phyloP scores from a whole-genome alignment of 495 filamentous ascomycete species.

The Hypoxylon crocopeplum region DNA sequence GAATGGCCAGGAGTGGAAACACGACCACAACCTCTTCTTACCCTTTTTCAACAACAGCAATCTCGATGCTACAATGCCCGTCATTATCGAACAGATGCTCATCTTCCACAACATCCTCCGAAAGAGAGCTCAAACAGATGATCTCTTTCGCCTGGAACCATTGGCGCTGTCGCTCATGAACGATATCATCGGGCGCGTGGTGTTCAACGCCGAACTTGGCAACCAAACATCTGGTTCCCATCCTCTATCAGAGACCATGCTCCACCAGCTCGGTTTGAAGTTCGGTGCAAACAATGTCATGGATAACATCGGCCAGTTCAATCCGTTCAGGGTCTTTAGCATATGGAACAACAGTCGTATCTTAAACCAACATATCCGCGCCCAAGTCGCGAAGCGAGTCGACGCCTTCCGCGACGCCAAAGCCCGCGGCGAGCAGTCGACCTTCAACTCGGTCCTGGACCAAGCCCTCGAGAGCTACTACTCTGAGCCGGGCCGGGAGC shows the following conservation, averaged over 20 bases:
- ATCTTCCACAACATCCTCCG: slow-evolving; percentile 43
- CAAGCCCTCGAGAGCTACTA: slow-evolving; percentile 38
- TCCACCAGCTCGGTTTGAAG: slow-evolving; percentile 36
- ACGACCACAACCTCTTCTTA: slow-evolving; percentile 47
- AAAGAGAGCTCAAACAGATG: slow-evolving; percentile 25
- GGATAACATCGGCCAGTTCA: slow-evolving; percentile 36
- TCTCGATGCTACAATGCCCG: slow-evolving; percentile 45
- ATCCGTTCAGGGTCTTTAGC: slow-evolving; percentile 28
- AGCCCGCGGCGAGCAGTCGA: slow-evolving; percentile 22
- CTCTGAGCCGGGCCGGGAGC: slow-evolving; percentile 21
- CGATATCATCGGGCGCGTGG: slow-evolving; percentile 63
- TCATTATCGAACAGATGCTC: slow-evolving; percentile 46
- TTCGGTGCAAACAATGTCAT: slow-evolving; percentile 35
- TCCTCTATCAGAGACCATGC: slow-evolving; percentile 37
- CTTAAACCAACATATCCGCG: slow-evolving; percentile 33
- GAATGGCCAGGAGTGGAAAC: slow-evolving; percentile 48
- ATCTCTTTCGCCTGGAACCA: slow-evolving; percentile 64
- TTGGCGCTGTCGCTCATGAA: slow-evolving; percentile 70
- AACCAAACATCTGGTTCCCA: slow-evolving; percentile 38
- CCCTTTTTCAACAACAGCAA: slow-evolving; percentile 49
- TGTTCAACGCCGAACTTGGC: slow-evolving; percentile 40
- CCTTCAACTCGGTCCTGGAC: slow-evolving; percentile 38
- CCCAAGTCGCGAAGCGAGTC: slow-evolving; percentile 26
- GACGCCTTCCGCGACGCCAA: slow-evolving; percentile 28
- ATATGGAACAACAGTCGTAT: slow-evolving; percentile 41